A percentile compares a stretch with the other conserved stretches of the same genome.
Evolutionary conservation across 176 grass and related monocot genomes (phyloP).

Genomic region (Oryza meyeriana): DNA sequence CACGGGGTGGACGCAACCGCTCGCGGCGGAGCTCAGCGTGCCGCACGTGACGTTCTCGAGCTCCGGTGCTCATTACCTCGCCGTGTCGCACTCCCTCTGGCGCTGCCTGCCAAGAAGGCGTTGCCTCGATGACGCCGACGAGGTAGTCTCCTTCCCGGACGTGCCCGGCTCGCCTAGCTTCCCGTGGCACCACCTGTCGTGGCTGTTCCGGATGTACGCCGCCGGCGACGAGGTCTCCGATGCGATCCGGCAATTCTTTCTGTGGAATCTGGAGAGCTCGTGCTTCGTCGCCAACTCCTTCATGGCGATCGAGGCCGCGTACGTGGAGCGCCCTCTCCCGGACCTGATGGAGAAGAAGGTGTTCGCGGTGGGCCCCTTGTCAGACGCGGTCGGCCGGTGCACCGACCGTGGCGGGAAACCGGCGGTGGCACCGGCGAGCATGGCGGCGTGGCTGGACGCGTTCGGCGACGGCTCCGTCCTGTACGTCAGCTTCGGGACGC

Average conservation of each 20-base stretch:
- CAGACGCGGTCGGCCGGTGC: not conserved
- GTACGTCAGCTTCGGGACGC: slow-evolving; percentile 64
- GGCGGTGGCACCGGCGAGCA: not conserved
- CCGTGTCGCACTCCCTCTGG: slow-evolving; percentile 37
- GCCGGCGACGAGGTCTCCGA: slow-evolving; percentile 52
- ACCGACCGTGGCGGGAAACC: slow-evolving; percentile 17
- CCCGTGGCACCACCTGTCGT: slow-evolving; percentile 38
- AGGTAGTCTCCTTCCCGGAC: slow-evolving; percentile 31
- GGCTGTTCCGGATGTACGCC: slow-evolving; percentile 33
- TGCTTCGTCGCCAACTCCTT: slow-evolving; percentile 55
- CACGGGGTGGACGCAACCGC: slow-evolving; percentile 57
- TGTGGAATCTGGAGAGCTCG: slow-evolving; percentile 47
- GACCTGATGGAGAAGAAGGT: slow-evolving; percentile 42
- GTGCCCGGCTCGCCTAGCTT: slow-evolving; percentile 27
- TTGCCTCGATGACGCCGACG: not conserved
- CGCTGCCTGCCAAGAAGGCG: not conserved
- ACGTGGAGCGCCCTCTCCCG: slow-evolving; percentile 37
- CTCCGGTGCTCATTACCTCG: slow-evolving; percentile 25
- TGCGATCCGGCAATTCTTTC: slow-evolving; percentile 44
- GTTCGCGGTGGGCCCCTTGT: slow-evolving; percentile 51
- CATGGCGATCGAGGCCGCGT: slow-evolving; percentile 36
- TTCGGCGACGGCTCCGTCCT: slow-evolving; percentile 42
- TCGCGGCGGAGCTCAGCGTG: slow-evolving; percentile 46
- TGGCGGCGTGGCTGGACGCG: slow-evolving; percentile 52
- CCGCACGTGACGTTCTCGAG: slow-evolving; percentile 55